A percentile compares a stretch with the other conserved stretches of the same genome.
Evolutionary conservation across 495 filamentous ascomycete species (phyloP).

Genomic region (Hyaloscypha bicolor): DNA sequence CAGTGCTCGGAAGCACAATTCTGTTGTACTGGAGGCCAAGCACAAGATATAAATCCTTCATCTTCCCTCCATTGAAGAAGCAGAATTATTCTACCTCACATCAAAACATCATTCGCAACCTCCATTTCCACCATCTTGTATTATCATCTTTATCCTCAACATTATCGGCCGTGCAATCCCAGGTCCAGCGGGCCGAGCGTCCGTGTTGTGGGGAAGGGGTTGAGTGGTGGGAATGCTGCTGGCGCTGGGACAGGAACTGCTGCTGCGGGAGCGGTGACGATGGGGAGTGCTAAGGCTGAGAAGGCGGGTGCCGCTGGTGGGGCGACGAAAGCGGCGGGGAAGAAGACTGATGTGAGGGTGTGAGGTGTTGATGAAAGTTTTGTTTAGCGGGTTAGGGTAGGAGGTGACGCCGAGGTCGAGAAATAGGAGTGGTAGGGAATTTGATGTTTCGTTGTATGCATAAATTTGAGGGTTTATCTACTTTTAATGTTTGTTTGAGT

Average conservation of each 20-base stretch:
- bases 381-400: too few relatives aligned
- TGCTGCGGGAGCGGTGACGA: background rate
- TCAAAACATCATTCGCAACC: background rate
- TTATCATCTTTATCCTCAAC: background rate
- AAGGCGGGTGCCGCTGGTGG: background rate
- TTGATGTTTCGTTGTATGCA: too few relatives aligned
- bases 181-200: background rate
- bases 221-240: background rate
- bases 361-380: background rate
- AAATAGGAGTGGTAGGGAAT: too few relatives aligned
- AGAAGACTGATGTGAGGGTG: background rate
- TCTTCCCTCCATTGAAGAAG: background rate
- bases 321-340: background rate
- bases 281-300: background rate
- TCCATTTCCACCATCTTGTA: too few relatives aligned
- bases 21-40: too few relatives aligned
- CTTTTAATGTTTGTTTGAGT: too few relatives aligned
- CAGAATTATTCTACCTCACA: background rate
- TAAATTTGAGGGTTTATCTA: too few relatives aligned
- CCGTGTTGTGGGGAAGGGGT: background rate
- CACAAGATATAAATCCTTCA: background rate
- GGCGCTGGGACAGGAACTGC: background rate
- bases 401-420: too few relatives aligned
- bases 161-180: background rate
- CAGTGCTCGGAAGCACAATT: too few relatives aligned